phyloP scores from a whole-genome alignment of 2,329 filamentous ascomycete species.

The Trichoderma afroharzianum region DNA sequence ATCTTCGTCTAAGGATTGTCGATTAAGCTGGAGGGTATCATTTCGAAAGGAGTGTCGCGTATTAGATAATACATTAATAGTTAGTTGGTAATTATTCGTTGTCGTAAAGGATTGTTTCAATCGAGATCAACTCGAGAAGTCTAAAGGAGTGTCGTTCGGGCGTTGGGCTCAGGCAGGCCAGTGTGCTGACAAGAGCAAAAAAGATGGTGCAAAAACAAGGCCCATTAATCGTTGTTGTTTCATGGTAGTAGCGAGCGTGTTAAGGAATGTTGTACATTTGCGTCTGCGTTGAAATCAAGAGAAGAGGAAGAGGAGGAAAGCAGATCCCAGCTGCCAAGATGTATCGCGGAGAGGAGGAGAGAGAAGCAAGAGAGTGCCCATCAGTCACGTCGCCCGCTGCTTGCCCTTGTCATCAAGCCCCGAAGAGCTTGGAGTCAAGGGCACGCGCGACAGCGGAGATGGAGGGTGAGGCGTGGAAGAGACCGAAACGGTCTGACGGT shows the following conservation, averaged over 20 bases:
- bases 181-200: conserved; percentile 7
- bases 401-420: conserved; percentile 30
- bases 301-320: conserved; percentile 18
- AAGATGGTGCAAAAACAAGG: not conserved
- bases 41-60: conserved; percentile 31
- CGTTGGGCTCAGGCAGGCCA: conserved; percentile 14
- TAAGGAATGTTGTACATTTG: conserved; percentile 38
- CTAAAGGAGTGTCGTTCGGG: conserved; percentile 24
- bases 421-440: conserved; percentile 25
- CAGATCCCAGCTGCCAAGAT: conserved; percentile 16
- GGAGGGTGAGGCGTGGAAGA: conserved; percentile 35
- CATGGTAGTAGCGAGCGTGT: conserved; percentile 32
- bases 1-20: conserved; percentile 32
- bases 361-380: not conserved
- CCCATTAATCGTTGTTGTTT: not conserved
- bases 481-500: conserved; percentile 37
- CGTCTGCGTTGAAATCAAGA: conserved; percentile 28
- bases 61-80: conserved; percentile 32
- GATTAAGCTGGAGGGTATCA: conserved; percentile 25
- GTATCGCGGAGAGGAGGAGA: not conserved
- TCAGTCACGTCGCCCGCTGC: conserved; percentile 29
- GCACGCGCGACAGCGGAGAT: conserved; percentile 34
- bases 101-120: conserved; percentile 28
- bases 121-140: conserved; percentile 30
- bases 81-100: conserved; percentile 18